Percentiles rank a stretch among this genome's conserved stretches.
These are phyloP conservation scores for Oryza australiensis DNA, from an alignment of 176 grass and related monocot species.

Conservation along the genomic window DNA sequence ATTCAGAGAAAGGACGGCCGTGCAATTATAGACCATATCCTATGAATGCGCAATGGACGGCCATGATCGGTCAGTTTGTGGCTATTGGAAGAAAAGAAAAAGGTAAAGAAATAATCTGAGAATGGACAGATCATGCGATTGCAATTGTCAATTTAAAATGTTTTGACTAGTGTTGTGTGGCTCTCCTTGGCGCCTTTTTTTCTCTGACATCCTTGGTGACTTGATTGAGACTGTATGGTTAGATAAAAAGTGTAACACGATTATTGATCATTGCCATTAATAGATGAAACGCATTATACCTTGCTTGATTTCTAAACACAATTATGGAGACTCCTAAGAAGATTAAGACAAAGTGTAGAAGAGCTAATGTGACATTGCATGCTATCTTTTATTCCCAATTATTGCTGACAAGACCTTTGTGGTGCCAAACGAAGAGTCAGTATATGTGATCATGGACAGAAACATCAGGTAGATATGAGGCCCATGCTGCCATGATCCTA, in stretches of 20 bases:
- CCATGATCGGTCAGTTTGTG: neutral
- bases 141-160: neutral
- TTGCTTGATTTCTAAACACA: neutral
- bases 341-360: neutral
- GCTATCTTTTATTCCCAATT: neutral
- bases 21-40: slow-evolving; percentile 1
- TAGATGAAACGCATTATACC: too few species aligned
- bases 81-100: too few species aligned
- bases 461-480: slow-evolving; percentile 2
- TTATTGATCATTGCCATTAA: neutral
- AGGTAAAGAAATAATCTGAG: neutral
- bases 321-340: neutral
- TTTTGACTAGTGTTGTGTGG: neutral
- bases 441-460: neutral
- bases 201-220: neutral
- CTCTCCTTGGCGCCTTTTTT: neutral
- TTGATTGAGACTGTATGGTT: too few species aligned
- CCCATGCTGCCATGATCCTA: neutral
- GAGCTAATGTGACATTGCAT: neutral
- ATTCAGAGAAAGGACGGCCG: neutral
- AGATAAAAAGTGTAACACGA: neutral
- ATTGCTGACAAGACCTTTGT: neutral
- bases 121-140: neutral
- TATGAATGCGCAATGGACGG: neutral
- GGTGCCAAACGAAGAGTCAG: neutral